Base-by-base conservation (phyloP, 2,329 filamentous ascomycete genomes). In the Monilinia aucupariae region DNA sequence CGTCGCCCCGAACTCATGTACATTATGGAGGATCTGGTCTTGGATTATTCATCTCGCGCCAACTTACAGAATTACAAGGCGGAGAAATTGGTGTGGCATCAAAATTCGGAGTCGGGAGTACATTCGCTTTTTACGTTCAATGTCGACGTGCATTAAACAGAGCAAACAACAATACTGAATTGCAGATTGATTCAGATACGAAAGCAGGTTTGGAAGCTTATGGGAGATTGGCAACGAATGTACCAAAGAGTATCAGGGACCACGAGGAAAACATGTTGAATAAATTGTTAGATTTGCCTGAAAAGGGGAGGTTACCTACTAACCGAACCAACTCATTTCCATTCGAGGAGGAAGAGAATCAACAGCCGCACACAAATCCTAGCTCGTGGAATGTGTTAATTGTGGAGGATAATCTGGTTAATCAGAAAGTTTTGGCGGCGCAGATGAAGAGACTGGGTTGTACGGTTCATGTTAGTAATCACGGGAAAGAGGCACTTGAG, bases 11-110 rank as follows among this genome's bases (percentile, higher is more conserved):
- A 56, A 92, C 89, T 0, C 89, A 91, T 68, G 85, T 91, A 20
- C 85, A 90, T 68, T 92, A 93, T 67, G 90, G 90, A 27, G 90
- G 90, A 0, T 90, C 86, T 0, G 90, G 90, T 0, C 80, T 94
- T 1, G 90, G 90, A 0, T 78, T 93, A 0, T 93, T 92, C 74
- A 92, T 93, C 67, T 90, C 86, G 34, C 82, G 89, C 27, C 84
- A 90, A 62, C 79, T 94, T n/a, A 90, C 88, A 0, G 90, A 93
- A 72, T 78, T 93, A 10, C 89, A 92, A 73, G 89, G 89, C 22
- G 90, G 90, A 5, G 86, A 90, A 65, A 92, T 94, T 51, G 90
- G 89, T 1, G 87, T 93, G 8, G 79, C 82, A 1, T 88, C 85
- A 20, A 78, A 85, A 65, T 79, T 83, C 3, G 88, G 87, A 1